These are phyloP conservation scores for Komagataella mondaviorum DNA, from an alignment of 805 yeast species.

Conservation along the genomic window DNA sequence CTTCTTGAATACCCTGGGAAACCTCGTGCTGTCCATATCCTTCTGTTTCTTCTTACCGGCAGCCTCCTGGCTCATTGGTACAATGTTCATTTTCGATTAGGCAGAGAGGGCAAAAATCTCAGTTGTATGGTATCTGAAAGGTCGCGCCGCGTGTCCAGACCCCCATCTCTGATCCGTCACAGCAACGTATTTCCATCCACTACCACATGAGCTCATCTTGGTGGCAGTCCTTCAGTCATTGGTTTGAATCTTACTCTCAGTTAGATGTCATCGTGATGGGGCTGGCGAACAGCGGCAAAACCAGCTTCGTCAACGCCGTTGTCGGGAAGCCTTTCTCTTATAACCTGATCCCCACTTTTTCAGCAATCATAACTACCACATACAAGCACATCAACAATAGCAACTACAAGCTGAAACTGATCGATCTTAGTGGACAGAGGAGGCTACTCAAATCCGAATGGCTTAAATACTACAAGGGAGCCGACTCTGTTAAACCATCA, in stretches of 20 bases:
- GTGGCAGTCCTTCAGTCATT: not conserved
- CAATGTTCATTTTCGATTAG: not conserved
- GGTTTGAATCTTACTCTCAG: slow-evolving; percentile 7
- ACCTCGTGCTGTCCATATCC: slow-evolving; percentile 11
- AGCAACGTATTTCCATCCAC: not conserved
- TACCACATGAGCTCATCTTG: not conserved
- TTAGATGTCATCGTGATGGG: slow-evolving; percentile 15
- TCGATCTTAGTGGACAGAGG: slow-evolving; percentile 18
- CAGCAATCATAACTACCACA: not conserved
- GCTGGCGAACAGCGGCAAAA: slow-evolving; percentile 16
- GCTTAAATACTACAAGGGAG: slow-evolving; percentile 6
- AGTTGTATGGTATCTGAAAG: slow-evolving; percentile 2
- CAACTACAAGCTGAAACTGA: slow-evolving; percentile 8
- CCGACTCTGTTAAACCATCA: slow-evolving; percentile 4
- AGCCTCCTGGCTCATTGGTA: slow-evolving; percentile 7
- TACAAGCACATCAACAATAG: slow-evolving; percentile 1
- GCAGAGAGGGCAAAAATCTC: not conserved
- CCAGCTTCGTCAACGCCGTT: slow-evolving; percentile 12
- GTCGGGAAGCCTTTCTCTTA: slow-evolving; percentile 2
- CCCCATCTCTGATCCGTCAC: not conserved
- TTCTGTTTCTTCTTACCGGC: slow-evolving; percentile 4
- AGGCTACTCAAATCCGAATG: slow-evolving; percentile 11
- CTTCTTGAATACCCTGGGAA: slow-evolving; percentile 21
- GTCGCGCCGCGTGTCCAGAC: not conserved
- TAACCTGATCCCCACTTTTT: slow-evolving; percentile 4